phyloP scores from a whole-genome alignment of 2,329 filamentous ascomycete genomes.

The Fusarium sp. region DNA sequence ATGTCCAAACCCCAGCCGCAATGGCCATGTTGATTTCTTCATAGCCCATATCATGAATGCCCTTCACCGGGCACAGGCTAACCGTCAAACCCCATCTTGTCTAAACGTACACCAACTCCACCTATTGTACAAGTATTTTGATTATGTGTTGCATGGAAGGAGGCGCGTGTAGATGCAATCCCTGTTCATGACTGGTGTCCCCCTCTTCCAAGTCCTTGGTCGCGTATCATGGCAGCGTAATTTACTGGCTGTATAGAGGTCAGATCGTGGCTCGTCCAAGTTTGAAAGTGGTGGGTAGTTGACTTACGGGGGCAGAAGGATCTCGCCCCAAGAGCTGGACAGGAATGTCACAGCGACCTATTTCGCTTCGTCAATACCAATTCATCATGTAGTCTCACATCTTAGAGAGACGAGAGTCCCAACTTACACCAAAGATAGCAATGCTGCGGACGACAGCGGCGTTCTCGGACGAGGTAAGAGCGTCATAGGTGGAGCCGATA shows the following conservation, averaged over 20 bases:
- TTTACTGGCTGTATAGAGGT: constrained; percentile 46
- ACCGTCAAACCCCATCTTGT: constrained; percentile 32
- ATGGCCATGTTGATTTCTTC: constrained; percentile 36
- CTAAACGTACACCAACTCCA: constrained; percentile 50
- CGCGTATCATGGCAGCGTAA: constrained; percentile 19
- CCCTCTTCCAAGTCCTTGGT: constrained; percentile 11
- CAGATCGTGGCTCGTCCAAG: constrained; percentile 14
- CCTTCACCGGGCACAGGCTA: constrained; percentile 28
- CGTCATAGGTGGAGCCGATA: constrained; percentile 71
- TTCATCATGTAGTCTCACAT: too few species aligned
- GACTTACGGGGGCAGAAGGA: constrained; percentile 75
- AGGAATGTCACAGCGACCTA: constrained; percentile 77
- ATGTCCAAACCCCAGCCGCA: constrained; percentile 18
- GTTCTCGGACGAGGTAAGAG: constrained; percentile 77
- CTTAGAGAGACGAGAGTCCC: neutral
- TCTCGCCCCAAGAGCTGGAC: constrained; percentile 76
- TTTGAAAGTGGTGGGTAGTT: neutral
- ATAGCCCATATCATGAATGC: constrained; percentile 41
- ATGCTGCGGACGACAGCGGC: constrained; percentile 77
- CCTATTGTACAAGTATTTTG: constrained; percentile 50
- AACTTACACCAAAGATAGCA: constrained; percentile 76
- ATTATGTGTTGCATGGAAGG: constrained; percentile 32
- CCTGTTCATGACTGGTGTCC: constrained; percentile 2
- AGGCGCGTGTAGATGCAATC: neutral
- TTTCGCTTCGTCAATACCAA: constrained; percentile 20